Evolutionary conservation across 2,329 filamentous ascomycete genomes (phyloP).

Genomic region (Beauveria brongniartii): DNA sequence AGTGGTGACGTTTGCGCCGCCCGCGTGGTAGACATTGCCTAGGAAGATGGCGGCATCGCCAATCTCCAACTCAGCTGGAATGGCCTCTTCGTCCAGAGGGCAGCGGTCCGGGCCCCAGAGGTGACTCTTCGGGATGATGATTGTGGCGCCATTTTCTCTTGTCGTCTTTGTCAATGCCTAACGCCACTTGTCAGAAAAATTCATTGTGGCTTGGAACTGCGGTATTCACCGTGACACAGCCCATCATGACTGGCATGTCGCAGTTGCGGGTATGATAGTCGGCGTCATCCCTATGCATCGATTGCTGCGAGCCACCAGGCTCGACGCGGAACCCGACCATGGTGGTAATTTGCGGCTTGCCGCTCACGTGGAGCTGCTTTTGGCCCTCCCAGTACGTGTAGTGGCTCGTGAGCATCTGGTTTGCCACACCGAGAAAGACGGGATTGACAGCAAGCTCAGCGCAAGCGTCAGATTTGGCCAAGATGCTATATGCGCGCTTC

Average conservation of each 20-base stretch:
- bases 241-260: slow-evolving; percentile 29
- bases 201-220: not conserved
- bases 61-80: slow-evolving; percentile 30
- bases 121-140: slow-evolving; percentile 33
- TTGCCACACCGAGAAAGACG: slow-evolving; percentile 26
- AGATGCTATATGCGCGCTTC: slow-evolving; percentile 29
- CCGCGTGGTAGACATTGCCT: slow-evolving; percentile 32
- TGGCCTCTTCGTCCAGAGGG: slow-evolving; percentile 29
- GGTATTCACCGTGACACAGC: slow-evolving; percentile 23
- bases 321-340: slow-evolving; percentile 31
- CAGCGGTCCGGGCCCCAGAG: slow-evolving; percentile 30
- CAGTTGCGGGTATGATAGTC: slow-evolving; percentile 22
- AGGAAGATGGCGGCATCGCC: slow-evolving; percentile 32
- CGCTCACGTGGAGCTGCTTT: slow-evolving; percentile 21
- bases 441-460: slow-evolving; percentile 29
- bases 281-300: slow-evolving; percentile 29
- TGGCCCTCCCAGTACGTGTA: slow-evolving; percentile 30
- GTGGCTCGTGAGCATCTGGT: slow-evolving; percentile 25
- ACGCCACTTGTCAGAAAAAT: not conserved
- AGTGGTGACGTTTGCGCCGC: slow-evolving; percentile 28
- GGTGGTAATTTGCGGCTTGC: slow-evolving; percentile 28
- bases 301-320: slow-evolving; percentile 31
- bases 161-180: slow-evolving; percentile 31
- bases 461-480: slow-evolving; percentile 29
- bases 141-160: slow-evolving; percentile 32